These are phyloP conservation scores for Populus alba DNA, from an alignment of 345 rosid species.

Conservation along the genomic window DNA sequence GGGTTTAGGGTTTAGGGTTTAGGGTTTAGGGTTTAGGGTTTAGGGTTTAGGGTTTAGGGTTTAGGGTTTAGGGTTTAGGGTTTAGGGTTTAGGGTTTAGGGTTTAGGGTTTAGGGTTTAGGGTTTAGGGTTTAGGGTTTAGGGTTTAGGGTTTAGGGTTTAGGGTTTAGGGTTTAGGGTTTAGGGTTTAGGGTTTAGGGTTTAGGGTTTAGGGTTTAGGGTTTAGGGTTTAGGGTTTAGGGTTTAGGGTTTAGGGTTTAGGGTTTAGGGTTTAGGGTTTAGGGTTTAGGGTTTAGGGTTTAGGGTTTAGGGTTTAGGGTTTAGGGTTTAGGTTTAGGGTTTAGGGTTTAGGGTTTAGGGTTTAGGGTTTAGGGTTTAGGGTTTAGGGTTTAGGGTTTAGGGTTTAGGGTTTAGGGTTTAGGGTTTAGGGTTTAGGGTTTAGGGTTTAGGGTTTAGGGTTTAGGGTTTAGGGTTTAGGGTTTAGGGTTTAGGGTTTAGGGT, in stretches of 20 bases:
- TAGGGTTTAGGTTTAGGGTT: constrained; percentile 7
- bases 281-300: constrained; percentile 9
- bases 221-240: not conserved
- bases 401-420: constrained; percentile 7
- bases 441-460: constrained; percentile 12
- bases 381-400: too few relatives aligned
- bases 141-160: constrained; percentile 18
- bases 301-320: constrained; percentile 7
- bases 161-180: not conserved
- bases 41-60: constrained; percentile 2
- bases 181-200: not conserved
- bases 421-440: constrained; percentile 11
- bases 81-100: constrained; percentile 12
- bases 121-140: constrained; percentile 16
- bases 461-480: constrained; percentile 7
- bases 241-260: not conserved
- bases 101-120: constrained; percentile 10
- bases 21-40: constrained; percentile 5
- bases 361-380: too few relatives aligned
- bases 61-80: constrained; percentile 9
- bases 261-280: constrained; percentile 11
- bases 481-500: constrained; percentile 7
- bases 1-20: not conserved
- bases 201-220: not conserved
- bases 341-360: constrained; percentile 16